phyloP scores from a whole-genome alignment of 306 rosid genomes.

The Notholithocarpus densiflorus region DNA sequence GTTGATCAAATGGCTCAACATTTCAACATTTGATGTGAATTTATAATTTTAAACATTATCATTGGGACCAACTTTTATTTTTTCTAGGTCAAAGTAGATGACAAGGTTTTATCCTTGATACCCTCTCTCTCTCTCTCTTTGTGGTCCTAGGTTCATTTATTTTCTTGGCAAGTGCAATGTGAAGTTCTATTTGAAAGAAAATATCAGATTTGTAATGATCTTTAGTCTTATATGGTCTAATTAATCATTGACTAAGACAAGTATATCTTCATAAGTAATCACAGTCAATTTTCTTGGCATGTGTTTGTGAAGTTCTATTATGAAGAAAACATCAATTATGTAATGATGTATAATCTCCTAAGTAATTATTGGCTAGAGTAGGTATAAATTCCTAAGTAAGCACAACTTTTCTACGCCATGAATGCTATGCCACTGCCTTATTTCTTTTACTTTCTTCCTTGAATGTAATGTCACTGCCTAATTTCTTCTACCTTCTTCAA shows the following conservation, averaged over 20 bases:
- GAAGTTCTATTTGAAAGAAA: not conserved
- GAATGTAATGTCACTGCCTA: not conserved
- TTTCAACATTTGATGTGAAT: not conserved
- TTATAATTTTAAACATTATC: not conserved
- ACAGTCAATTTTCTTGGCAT: not conserved
- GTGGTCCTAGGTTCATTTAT: not conserved
- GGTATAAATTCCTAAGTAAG: not conserved
- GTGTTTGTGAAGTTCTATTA: not conserved
- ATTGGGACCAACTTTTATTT: not conserved
- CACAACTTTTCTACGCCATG: not conserved
- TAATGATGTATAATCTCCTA: not conserved
- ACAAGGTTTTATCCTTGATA: not conserved
- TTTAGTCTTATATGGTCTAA: not conserved
- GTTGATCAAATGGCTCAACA: not conserved
- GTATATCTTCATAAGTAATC: not conserved
- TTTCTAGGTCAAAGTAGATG: not conserved
- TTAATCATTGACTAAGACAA: not conserved
- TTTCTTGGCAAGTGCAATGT: not conserved
- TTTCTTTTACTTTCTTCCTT: not conserved
- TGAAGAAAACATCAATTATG: not conserved
- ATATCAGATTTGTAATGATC: not conserved
- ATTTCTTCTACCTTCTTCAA: not conserved
- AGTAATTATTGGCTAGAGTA: not conserved
- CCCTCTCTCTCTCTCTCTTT: not conserved
- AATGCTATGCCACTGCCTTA: not conserved